Evolutionary conservation across 768 basidiomycete genomes (phyloP), one percentile per base, ranked within the genome.

Genomic region (Xerocomus potaroensis): DNA sequence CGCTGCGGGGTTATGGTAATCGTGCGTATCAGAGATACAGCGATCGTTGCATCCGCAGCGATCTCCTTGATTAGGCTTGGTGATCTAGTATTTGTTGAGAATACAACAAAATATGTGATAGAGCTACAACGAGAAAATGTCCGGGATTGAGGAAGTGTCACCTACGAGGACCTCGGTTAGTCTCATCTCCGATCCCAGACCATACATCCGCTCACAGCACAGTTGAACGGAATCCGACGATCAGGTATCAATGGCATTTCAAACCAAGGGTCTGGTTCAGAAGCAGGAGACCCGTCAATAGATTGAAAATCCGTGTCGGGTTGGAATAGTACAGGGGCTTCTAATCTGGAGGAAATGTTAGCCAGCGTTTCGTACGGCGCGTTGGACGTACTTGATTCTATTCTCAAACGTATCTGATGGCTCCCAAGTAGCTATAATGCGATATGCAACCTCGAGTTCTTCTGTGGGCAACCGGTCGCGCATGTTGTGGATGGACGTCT

Each of bases 81-180:
- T 15, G 79, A 82, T 32, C 79, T 71, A 15, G 81, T 77, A 8
- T 66, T 77, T 24, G 86, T 86, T 9, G 78, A 77, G 65, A 87
- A 87, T 23, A 87, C 81, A 42, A 85, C 82, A 56, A 80, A 87
- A 57, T 80, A 87, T 11, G 84, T 78, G 50, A 88, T 76, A n/a
- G 74, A 75, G 15, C 73, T 73, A 21, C 73, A 62, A 23, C 85
- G 83, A 54, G 78, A 72, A 66, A 85, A 86, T 4, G 75, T 75
- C 11, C 78, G 70, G 14, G 77, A 73, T 21, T 74, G 75, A 18
- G 85, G 85, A 24, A 87, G 65, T 43, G 84, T 84, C 18, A 85
- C 71, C 85, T 59, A 23, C 43, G 27, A 47, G 29, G 26, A 30
- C 21, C 23, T 43, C 41, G 31, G 37, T 47, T 34, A 45, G 48